These are phyloP conservation scores for Myrmaecium sp. DNA, from an alignment of 2,329 filamentous ascomycete genomes.

Conservation along the genomic window DNA sequence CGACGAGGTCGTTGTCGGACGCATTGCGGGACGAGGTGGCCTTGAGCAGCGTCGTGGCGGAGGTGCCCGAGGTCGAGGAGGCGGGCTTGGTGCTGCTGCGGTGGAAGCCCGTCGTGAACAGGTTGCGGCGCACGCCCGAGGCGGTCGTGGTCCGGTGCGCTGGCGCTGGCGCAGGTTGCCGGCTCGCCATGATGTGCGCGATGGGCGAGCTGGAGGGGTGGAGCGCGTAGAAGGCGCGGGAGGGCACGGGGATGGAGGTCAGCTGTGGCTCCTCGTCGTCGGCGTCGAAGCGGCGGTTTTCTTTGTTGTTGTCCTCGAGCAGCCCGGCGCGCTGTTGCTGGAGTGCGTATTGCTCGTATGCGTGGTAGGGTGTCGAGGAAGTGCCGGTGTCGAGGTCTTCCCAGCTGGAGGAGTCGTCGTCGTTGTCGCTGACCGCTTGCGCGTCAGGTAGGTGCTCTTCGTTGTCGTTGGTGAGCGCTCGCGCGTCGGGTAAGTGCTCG, in stretches of 20 bases:
- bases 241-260: neutral
- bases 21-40: slow-evolving; percentile 6
- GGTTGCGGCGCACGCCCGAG: slow-evolving; percentile 9
- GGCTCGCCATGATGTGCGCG: slow-evolving; percentile 3
- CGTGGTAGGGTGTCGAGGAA: neutral
- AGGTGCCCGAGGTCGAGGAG: slow-evolving; percentile 6
- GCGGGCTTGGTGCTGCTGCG: slow-evolving; percentile 11
- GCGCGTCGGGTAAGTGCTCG: neutral
- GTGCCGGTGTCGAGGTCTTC: neutral
- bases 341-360: neutral
- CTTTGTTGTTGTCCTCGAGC: too few relatives aligned
- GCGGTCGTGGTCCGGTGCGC: slow-evolving; percentile 5
- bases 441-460: neutral
- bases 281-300: too few relatives aligned
- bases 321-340: slow-evolving; percentile 1
- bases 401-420: neutral
- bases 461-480: neutral
- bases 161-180: slow-evolving; percentile 5
- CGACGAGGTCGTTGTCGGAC: slow-evolving; percentile 30
- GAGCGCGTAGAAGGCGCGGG: neutral
- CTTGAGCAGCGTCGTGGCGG: slow-evolving; percentile 4
- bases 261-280: neutral
- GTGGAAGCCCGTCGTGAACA: slow-evolving; percentile 10
- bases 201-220: neutral
- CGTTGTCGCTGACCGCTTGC: too few relatives aligned